Percentiles rank a stretch among this genome's conserved stretches.
Conservation (phyloP, 208 protist species). For the Acanthamoeba lenticulata region DNA sequence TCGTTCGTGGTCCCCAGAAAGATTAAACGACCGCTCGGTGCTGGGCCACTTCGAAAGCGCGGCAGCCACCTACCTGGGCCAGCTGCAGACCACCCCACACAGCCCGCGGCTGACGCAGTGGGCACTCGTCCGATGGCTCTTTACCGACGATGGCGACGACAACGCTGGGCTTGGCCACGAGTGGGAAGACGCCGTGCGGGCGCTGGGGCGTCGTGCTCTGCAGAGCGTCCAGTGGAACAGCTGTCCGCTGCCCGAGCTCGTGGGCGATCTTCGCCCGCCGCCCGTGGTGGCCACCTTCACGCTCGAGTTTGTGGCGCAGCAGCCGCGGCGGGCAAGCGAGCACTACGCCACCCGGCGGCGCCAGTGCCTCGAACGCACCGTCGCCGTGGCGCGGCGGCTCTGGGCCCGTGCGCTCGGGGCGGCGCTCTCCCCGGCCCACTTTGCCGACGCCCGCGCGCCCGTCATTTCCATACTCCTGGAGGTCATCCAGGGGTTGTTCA, state of each 20-base stretch:
- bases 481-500: too few relatives aligned
- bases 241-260: neutral
- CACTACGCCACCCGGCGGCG: neutral
- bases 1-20: too few relatives aligned
- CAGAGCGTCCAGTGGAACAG: neutral
- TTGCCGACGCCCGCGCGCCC: too few relatives aligned
- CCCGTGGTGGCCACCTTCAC: neutral
- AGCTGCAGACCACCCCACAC: too few relatives aligned
- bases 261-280: neutral
- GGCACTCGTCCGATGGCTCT: neutral
- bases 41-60: too few relatives aligned
- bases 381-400: neutral
- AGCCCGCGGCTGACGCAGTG: too few relatives aligned
- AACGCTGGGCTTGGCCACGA: neutral
- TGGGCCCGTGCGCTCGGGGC: neutral
- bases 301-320: neutral
- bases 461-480: too few relatives aligned
- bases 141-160: neutral
- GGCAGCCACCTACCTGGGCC: too few relatives aligned
- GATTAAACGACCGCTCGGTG: too few relatives aligned
- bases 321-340: neutral
- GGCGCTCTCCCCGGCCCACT: too few relatives aligned
- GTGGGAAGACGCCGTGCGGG: neutral
- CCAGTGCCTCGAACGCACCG: neutral
- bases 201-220: neutral